Evolutionary conservation across 352 stramenopile species (phyloP), one percentile per base, ranked within the genome.

Genomic region (Phytophthora multivora): DNA sequence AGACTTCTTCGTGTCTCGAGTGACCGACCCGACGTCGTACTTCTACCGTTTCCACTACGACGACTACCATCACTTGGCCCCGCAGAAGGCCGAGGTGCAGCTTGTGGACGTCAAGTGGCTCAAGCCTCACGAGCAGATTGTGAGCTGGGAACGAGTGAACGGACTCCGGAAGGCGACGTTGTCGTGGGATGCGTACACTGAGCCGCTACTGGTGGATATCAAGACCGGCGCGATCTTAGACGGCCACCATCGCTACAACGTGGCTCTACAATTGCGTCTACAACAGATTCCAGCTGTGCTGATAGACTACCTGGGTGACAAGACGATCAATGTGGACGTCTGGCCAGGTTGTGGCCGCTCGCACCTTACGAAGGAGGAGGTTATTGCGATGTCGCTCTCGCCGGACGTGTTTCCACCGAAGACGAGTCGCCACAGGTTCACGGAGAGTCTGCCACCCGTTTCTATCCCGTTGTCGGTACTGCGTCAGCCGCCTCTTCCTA

Each of bases 11-110:
- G 65, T 91, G 11, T 87, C 85, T 26, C 83, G 87, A 4, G 78
- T 92, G 47, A 91, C 80, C 15, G 87, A 95, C 59, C 84, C 85
- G 46, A 93, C 87, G 41, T 95, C 87, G 19, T 95, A 93, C 67
- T 95, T 95, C 65, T 95, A 86, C 51, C 79, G 80, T 48, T 95
- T 93, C 64, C 86, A 83, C 53, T 89, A 79, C 42, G 85, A 93
- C 54, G 71, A 90, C 43, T 50, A 73, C 23, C 67, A 77, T 7
- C 81, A 91, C 59, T 67, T 91, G 47, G 75, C 69, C 28, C 85
- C 85, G 7, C 75, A 89, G 62, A 93, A 93, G 49, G 80, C 80
- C 3, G 70, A 91, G 41, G 87, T 95, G 46, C 79, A 93, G 56
- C 83, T 95, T 19, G 87, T 95, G 6, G 79, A 91, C 38, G 73